Evolutionary conservation across 495 filamentous ascomycete genomes (phyloP).

Genomic region (Podospora bellae-mahoneyi): DNA sequence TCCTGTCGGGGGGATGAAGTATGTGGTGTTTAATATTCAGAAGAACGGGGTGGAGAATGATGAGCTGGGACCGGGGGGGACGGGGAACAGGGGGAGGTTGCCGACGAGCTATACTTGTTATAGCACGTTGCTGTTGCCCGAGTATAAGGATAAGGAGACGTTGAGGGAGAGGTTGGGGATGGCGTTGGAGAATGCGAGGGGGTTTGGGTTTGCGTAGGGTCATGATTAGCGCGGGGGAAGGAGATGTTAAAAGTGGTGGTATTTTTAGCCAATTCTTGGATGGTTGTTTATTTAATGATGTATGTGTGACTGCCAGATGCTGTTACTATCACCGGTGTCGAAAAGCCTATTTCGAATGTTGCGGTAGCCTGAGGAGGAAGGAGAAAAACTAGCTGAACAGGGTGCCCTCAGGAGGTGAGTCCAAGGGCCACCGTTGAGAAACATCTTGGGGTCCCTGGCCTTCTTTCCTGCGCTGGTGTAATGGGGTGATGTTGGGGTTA

Average conservation of each 20-base stretch:
- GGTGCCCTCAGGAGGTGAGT: too few relatives aligned
- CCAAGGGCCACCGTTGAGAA: too few relatives aligned
- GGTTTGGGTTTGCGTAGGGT: conserved; percentile 70
- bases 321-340: too few relatives aligned
- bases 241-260: not conserved
- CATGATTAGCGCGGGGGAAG: not conserved
- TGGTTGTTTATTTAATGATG: too few relatives aligned
- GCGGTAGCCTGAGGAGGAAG: too few relatives aligned
- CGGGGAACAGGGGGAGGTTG: conserved; percentile 41
- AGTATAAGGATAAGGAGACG: conserved; percentile 67
- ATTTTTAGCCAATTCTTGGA: not conserved
- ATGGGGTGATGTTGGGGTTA: too few relatives aligned
- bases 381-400: too few relatives aligned
- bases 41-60: conserved; percentile 67
- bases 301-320: too few relatives aligned
- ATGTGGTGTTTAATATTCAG: conserved; percentile 78
- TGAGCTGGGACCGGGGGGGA: conserved; percentile 21
- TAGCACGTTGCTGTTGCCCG: conserved; percentile 76
- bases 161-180: conserved; percentile 69
- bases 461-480: too few relatives aligned
- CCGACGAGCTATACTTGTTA: conserved; percentile 89
- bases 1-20: conserved; percentile 76
- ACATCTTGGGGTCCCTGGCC: too few relatives aligned
- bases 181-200: conserved; percentile 85
- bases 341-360: too few relatives aligned